Evolutionary conservation across 331 rosid species (phyloP).

Genomic region (Malus hybrid): DNA sequence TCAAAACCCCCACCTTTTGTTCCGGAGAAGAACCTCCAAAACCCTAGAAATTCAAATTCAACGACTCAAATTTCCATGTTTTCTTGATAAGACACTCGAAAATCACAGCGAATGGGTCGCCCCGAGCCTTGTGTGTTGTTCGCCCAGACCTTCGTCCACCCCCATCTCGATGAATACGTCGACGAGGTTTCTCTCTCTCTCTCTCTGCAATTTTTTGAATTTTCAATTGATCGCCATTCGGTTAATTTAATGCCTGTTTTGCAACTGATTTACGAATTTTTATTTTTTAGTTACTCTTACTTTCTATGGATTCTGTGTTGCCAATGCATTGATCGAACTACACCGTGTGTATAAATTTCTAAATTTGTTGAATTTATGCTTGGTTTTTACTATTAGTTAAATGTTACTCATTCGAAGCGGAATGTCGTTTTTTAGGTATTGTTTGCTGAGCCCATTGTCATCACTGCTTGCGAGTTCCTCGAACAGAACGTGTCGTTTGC

Average conservation of each 20-base stretch:
- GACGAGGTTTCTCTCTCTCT: constrained; percentile 60
- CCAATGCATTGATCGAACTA: not conserved
- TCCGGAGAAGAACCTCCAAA: constrained; percentile 5
- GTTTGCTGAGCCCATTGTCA: constrained; percentile 75
- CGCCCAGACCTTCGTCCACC: constrained; percentile 82
- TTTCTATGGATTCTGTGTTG: not conserved
- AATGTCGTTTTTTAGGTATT: constrained; percentile 45
- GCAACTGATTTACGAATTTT: not conserved
- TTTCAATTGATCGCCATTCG: not conserved
- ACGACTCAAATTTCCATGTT: constrained; percentile 14
- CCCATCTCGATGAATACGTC: constrained; percentile 90
- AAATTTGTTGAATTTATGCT: not conserved
- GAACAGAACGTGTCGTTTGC: constrained; percentile 80
- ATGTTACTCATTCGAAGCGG: not conserved
- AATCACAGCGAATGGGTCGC: constrained; percentile 49
- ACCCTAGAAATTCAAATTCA: constrained; percentile 40
- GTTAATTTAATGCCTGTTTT: not conserved
- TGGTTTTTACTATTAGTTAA: not conserved
- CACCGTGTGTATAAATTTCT: not conserved
- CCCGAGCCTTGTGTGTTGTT: constrained; percentile 88
- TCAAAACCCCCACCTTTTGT: not conserved
- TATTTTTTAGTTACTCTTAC: not conserved
- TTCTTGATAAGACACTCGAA: constrained; percentile 3
- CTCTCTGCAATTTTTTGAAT: not conserved
- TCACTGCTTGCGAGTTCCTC: constrained; percentile 84